Conservation (phyloP, 192 early-diverging fungal genomes). For the Coemansia sp. region DNA sequence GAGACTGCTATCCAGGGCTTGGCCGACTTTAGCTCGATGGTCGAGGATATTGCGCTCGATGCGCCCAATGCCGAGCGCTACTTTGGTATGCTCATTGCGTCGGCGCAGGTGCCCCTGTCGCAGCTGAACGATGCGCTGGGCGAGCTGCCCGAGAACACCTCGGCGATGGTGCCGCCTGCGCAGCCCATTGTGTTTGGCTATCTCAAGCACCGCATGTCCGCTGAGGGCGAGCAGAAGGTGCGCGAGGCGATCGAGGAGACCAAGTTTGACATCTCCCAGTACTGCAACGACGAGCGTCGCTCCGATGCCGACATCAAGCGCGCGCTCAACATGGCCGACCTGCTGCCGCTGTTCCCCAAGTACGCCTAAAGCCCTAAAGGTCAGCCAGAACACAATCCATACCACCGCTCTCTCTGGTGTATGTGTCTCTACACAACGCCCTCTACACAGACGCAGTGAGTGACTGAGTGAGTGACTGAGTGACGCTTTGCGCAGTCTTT, state of each 20-base stretch:
- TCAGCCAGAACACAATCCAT: too few species aligned
- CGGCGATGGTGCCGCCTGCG: conserved; percentile 14
- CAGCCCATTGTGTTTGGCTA: conserved; percentile 25
- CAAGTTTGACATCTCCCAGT: conserved; percentile 39
- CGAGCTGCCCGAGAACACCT: conserved; percentile 26
- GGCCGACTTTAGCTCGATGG: conserved; percentile 52
- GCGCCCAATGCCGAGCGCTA: conserved; percentile 63
- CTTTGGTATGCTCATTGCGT: conserved; percentile 60
- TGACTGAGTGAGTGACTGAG: too few species aligned
- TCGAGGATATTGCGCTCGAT: conserved; percentile 73
- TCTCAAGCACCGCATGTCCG: conserved; percentile 26
- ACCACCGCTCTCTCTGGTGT: too few species aligned
- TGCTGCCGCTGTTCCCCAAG: conserved; percentile 30
- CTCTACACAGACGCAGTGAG: too few species aligned
- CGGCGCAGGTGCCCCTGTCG: conserved; percentile 50
- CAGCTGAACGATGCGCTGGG: conserved; percentile 46
- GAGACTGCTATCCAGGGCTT: conserved; percentile 55
- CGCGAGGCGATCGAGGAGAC: conserved; percentile 28
- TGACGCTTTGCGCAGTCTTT: too few species aligned
- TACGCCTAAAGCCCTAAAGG: conserved; percentile 2
- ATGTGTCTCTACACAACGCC: too few species aligned
- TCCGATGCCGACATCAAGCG: conserved; percentile 27
- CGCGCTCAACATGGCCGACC: conserved; percentile 18
- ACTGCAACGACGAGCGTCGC: conserved; percentile 26
- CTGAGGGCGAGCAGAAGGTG: conserved; percentile 21